Conservation (phyloP, 1,284 basidiomycete species). For the Cutaneotrichosporon cavernicola region DNA sequence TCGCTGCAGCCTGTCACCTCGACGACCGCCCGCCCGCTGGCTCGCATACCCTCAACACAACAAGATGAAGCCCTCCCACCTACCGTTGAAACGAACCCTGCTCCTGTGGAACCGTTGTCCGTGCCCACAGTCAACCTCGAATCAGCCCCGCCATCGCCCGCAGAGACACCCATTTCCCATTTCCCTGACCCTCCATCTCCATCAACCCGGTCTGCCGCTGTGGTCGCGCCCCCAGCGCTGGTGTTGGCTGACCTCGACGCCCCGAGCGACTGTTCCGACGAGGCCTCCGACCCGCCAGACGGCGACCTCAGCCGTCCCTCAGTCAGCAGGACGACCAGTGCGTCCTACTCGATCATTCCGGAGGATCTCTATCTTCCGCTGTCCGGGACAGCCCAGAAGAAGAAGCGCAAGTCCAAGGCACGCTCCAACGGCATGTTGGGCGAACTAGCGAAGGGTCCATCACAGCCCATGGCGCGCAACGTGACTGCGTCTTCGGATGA, state of each 20-base stretch:
- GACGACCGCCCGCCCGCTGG: neutral
- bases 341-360: slow-evolving; percentile 36
- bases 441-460: neutral
- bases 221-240: neutral
- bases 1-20: neutral
- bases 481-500: slow-evolving; percentile 20
- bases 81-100: neutral
- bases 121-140: slow-evolving; percentile 8
- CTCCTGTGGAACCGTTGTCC: neutral
- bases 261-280: slow-evolving; percentile 3
- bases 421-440: neutral
- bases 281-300: slow-evolving; percentile 8
- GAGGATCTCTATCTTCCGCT: slow-evolving; percentile 44
- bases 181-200: neutral
- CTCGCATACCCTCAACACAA: neutral
- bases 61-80: slow-evolving; percentile 1
- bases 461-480: slow-evolving; percentile 5
- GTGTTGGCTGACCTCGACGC: neutral
- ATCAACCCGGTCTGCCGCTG: neutral
- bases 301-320: slow-evolving; percentile 1
- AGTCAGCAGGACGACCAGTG: slow-evolving; percentile 11
- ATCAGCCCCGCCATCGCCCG: neutral
- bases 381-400: slow-evolving; percentile 27
- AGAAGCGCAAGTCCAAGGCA: slow-evolving; percentile 39
- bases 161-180: slow-evolving; percentile 1